These are phyloP conservation scores for Sclerotiophoma versabilis DNA, from an alignment of 2,329 filamentous ascomycete species.

Conservation along the genomic window DNA sequence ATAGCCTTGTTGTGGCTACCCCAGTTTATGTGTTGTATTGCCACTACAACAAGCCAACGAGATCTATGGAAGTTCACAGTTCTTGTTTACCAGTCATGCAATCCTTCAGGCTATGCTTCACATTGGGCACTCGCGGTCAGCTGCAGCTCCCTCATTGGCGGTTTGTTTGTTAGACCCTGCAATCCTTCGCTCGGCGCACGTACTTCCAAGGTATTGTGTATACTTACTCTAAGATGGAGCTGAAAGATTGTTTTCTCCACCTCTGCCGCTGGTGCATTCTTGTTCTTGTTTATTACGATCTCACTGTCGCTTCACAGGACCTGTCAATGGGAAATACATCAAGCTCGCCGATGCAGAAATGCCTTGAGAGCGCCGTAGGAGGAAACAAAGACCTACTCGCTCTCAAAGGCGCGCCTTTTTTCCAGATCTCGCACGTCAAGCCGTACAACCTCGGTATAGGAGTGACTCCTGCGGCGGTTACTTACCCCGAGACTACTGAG, in stretches of 20 bases:
- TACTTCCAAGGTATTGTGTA: neutral
- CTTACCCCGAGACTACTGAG: constrained; percentile 60
- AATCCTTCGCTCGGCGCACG: constrained; percentile 13
- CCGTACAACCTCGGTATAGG: constrained; percentile 48
- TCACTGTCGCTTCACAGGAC: neutral
- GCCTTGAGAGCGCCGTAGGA: constrained; percentile 39
- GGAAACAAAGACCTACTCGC: constrained; percentile 34
- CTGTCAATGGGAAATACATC: constrained; percentile 40
- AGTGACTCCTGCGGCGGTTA: constrained; percentile 61
- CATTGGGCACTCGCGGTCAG: neutral
- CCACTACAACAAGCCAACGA: constrained; percentile 1
- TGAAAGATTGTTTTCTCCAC: neutral
- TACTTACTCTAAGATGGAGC: neutral
- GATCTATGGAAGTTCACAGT: neutral
- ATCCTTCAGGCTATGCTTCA: constrained; percentile 1
- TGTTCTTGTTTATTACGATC: neutral
- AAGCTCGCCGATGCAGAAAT: constrained; percentile 38
- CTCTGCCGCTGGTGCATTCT: neutral
- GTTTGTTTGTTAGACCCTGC: neutral
- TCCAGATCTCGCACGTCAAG: constrained; percentile 42
- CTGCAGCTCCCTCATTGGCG: constrained; percentile 6
- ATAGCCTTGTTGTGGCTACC: constrained; percentile 1
- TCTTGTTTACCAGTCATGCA: neutral
- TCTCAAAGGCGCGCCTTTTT: constrained; percentile 33
- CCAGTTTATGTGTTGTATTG: neutral